A percentile compares a stretch with the other conserved stretches of the same genome.
Conservation (phyloP, 2,329 filamentous ascomycete species). For the Hymenoscyphus fraxineus region DNA sequence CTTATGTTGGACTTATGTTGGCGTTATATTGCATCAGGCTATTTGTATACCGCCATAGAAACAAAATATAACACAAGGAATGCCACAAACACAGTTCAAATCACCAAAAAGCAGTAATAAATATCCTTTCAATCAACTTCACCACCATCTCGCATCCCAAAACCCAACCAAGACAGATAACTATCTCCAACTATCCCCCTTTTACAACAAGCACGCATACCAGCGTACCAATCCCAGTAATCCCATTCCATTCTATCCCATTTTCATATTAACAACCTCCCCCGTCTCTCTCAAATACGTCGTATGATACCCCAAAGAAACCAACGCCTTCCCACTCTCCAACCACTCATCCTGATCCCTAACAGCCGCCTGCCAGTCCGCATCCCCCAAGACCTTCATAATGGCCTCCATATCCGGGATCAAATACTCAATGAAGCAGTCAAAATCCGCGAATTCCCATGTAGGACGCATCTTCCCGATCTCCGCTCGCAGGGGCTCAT, state of each 20-base stretch:
- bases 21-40: no score
- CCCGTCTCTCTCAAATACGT: background rate
- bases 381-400: background rate
- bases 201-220: no score
- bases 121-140: no score
- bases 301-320: background rate
- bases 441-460: background rate
- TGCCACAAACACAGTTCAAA: no score
- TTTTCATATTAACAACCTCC: background rate
- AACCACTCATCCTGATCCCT: background rate
- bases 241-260: background rate
- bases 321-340: background rate
- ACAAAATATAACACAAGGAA: no score
- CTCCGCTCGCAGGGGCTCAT: background rate
- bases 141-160: no score
- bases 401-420: background rate
- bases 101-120: no score
- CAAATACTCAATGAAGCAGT: background rate
- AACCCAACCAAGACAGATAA: no score
- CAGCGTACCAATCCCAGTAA: no score
- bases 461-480: background rate
- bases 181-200: no score
- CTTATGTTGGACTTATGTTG: no score
- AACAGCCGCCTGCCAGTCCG: background rate
- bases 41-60: no score